Evolutionary conservation across 208 protist species (phyloP), one percentile per base, ranked within the genome.

Genomic region (Leishmania mexicana): DNA sequence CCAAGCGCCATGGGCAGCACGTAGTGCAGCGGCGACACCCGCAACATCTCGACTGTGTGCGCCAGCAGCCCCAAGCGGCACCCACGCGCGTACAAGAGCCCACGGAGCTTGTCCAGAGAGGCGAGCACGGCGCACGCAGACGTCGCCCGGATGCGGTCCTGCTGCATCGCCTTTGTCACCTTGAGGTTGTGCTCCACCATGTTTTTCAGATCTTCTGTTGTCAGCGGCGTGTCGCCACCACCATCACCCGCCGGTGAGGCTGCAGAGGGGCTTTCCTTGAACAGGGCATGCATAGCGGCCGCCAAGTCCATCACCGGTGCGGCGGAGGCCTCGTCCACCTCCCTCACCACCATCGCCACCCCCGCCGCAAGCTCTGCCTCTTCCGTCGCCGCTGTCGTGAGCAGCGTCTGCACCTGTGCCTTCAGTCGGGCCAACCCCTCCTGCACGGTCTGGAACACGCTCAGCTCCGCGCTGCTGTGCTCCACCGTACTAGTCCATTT

Each of bases 401-500:
- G 83, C 21, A 92, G 58, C 51, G 88, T 88, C 81, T 96, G 92
- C 75, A 95, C 86, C 75, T 96, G 90, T 45, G 90, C 78, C 83
- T 93, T 94, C 31, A 97, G 83, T 17, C 88, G 82, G 40, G 92
- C 77, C 17, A 93, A 81, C 40, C 84, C 79, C 81, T 96, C 93
- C 84, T 97, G 93, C 71, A 94, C 68, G 1, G 64, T 58, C 15
- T 88, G 78, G 13, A 96, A 83, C 35, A 96, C 62, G 51, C 79
- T 76, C 68, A 96, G 84, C 88, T 97, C 93, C 28, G 87, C 89
- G 42, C 53, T 88, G 81, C 91, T 95, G 67, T 93, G 90, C 78
- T 87, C 90, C 19, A 84, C 64, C 40, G 81, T 78, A 42, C 79
- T 76, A 19, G n/a, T 31, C 60, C 90, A 77, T 64, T 87, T 80